Evolutionary conservation across 2,329 filamentous ascomycete genomes (phyloP), one percentile per base, ranked within the genome.

Genomic region (Trichothecium sympodiale): DNA sequence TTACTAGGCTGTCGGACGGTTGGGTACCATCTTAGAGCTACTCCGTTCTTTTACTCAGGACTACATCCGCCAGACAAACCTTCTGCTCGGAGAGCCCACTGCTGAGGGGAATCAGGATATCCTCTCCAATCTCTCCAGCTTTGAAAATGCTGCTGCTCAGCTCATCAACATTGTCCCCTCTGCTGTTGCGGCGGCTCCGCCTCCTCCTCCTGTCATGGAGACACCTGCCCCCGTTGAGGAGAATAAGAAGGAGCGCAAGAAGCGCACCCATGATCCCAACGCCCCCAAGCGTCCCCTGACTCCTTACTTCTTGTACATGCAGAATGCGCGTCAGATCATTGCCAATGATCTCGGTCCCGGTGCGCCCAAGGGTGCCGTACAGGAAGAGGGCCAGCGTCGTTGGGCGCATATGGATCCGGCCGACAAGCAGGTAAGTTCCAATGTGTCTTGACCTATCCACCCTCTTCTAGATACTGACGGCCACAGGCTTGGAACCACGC

Each of bases 301-400:
- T 5, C 87, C 89, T 3, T 95, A 93, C 67, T 94, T 96, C 68
- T 67, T 95, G 41, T 96, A 87, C 67, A 86, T 94, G 70, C 83
- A 93, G 58, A 80, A 83, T 44, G 86, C 86, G 44, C 83, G 91
- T 34, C 74, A 79, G 35, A 80, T 84, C 54, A 91, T 96, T 47
- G 80, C 83, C 38, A 70, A 68, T 25, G 86, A 93, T 48, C 71
- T 94, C 9, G 83, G 82, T 16, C 55, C 74, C n/a, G 71, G 77
- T 40, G 77, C 80, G 7, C 80, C 82, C 56, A 88, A 89, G 55
- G 86, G 86, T 52, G 85, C 88, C 39, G 83, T 96, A 33, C 82
- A 87, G 54, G 77, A 84, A 41, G 87, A 94, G 60, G 85, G 87
- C 29, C 88, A 86, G 52, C 77, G 78, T 49, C 76, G 88, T 50